Percentiles rank a stretch among this genome's conserved stretches.
phyloP scores from a whole-genome alignment of 495 filamentous ascomycete genomes.

The Pyrenopolyporus hunteri region DNA sequence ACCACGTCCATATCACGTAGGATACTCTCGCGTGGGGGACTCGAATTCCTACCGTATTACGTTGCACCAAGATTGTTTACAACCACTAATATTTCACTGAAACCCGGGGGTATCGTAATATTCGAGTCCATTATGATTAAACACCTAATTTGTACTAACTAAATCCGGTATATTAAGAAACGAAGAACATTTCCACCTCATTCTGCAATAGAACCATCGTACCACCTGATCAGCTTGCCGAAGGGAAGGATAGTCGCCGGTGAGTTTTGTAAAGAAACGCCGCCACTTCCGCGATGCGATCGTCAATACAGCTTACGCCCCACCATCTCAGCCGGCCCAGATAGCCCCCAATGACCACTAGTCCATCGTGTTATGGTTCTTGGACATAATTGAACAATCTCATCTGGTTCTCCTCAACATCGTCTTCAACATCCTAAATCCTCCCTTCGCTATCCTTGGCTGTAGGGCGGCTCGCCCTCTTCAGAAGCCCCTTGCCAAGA shows the following conservation, averaged over 20 bases:
- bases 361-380: conserved; percentile 10
- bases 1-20: not conserved
- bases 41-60: not conserved
- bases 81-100: not conserved
- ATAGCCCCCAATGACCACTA: conserved; percentile 22
- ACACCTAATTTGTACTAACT: not conserved
- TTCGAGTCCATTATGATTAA: not conserved
- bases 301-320: conserved; percentile 23
- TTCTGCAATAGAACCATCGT: not conserved
- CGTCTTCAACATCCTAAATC: not conserved
- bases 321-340: conserved; percentile 19
- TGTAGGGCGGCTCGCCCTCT: not conserved
- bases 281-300: conserved; percentile 32
- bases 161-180: conserved; percentile 4
- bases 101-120: not conserved
- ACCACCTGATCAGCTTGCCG: not conserved
- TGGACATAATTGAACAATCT: conserved; percentile 8
- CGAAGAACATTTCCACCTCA: conserved; percentile 4
- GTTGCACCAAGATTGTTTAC: no score
- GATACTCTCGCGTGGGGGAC: not conserved
- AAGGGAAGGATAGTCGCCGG: conserved; percentile 1
- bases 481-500: conserved; percentile 30
- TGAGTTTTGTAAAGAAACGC: conserved; percentile 17
- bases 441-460: conserved; percentile 1
- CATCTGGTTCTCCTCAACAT: not conserved